These are phyloP conservation scores for Blastocystis sp. DNA, from an alignment of 352 stramenopile species.

Conservation along the genomic window DNA sequence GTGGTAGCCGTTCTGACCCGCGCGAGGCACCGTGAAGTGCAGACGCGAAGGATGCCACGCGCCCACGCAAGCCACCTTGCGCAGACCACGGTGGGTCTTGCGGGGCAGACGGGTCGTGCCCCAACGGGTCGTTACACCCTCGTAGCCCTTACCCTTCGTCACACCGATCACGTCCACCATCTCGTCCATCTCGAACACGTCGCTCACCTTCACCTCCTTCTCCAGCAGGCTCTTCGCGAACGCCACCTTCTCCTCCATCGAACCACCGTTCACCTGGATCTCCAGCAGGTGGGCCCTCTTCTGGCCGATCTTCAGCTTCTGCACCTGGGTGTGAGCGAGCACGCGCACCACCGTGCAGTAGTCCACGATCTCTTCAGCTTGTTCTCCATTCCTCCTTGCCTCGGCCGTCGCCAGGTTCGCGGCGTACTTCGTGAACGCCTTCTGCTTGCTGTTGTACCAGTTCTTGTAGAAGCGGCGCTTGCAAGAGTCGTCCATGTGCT, in stretches of 20 bases:
- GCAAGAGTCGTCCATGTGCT: conserved; percentile 97
- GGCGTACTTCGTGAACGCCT: conserved; percentile 99
- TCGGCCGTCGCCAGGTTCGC: conserved; percentile 93
- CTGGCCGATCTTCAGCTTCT: conserved; percentile 96
- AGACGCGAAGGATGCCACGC: conserved; percentile 99
- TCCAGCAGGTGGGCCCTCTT: conserved; percentile 99
- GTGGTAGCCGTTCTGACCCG: conserved; percentile 99
- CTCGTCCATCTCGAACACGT: conserved; percentile 93
- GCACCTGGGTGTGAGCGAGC: conserved; percentile 97
- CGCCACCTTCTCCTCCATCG: conserved; percentile 94
- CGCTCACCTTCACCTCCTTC: conserved; percentile 93
- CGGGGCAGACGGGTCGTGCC: conserved; percentile 95
- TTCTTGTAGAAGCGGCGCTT: conserved; percentile 99
- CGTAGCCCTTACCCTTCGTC: conserved; percentile 96
- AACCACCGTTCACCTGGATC: conserved; percentile 98
- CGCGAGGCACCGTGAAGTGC: conserved; percentile 92
- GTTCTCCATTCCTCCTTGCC: conserved; percentile 85
- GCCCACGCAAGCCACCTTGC: conserved; percentile 99
- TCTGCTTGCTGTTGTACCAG: conserved; percentile 97
- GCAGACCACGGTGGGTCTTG: conserved; percentile 99
- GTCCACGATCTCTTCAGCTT: conserved; percentile 99
- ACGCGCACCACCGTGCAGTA: conserved; percentile 98
- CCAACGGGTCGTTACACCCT: conserved; percentile 98
- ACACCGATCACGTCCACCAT: conserved; percentile 96
- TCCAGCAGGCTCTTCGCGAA: conserved; percentile 98